A percentile compares a stretch with the other conserved stretches of the same genome.
Conservation (phyloP, 495 filamentous ascomycete species). For the Aspergillus asperescens region DNA sequence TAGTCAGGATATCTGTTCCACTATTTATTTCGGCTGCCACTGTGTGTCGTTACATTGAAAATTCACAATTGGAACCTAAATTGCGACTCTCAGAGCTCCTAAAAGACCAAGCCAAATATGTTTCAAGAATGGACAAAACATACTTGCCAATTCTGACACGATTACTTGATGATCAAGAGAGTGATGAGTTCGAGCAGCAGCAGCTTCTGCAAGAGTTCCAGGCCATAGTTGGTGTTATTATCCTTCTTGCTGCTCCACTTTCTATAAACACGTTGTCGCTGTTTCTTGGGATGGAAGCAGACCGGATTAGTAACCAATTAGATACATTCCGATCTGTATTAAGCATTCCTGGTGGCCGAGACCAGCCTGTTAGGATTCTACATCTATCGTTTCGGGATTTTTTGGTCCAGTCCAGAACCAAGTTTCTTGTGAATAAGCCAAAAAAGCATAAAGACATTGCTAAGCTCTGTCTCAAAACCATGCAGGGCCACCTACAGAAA, state of each 20-base stretch:
- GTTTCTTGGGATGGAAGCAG: conserved; percentile 5
- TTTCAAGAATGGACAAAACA: conserved; percentile 11
- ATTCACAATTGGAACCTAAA: conserved; percentile 12
- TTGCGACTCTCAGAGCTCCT: conserved; percentile 15
- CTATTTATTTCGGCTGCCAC: conserved; percentile 29
- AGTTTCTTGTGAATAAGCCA: conserved; percentile 27
- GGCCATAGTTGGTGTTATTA: conserved; percentile 18
- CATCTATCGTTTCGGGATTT: conserved; percentile 26
- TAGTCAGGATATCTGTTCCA: conserved; percentile 19
- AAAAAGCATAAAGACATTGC: conserved; percentile 3
- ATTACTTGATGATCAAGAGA: conserved; percentile 6
- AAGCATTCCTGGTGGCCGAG: conserved; percentile 19
- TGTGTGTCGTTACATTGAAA: conserved; percentile 19
- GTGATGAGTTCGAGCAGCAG: background rate
- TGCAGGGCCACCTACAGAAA: conserved; percentile 21
- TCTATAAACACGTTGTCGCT: conserved; percentile 14
- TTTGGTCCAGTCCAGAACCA: conserved; percentile 9
- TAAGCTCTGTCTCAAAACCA: conserved; percentile 12
- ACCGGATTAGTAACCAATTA: background rate
- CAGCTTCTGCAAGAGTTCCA: conserved; percentile 17
- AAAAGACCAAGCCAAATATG: conserved; percentile 9
- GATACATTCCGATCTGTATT: conserved; percentile 20
- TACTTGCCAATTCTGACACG: conserved; percentile 23
- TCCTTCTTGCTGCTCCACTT: conserved; percentile 20
- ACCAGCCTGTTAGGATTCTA: conserved; percentile 9